These are phyloP conservation scores for Coleophoma crateriformis DNA, from an alignment of 2,329 filamentous ascomycete species.

Conservation along the genomic window DNA sequence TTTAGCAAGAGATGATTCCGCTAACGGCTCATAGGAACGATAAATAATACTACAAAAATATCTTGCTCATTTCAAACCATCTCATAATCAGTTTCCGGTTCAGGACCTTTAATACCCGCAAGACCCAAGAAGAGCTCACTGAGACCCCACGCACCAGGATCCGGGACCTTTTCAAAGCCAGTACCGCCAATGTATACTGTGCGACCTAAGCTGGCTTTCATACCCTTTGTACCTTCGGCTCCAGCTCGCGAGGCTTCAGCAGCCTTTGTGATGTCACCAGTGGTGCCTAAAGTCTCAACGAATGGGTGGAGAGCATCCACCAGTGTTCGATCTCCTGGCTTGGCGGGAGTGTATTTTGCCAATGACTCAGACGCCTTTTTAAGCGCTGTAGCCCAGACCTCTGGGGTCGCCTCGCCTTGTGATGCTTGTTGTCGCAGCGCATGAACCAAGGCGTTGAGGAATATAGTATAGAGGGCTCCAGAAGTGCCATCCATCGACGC, in stretches of 20 bases:
- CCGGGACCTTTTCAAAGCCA: conserved; percentile 67
- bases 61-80: conserved; percentile 15
- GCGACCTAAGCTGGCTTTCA: conserved; percentile 83
- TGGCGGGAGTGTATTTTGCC: conserved; percentile 80
- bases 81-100: conserved; percentile 22
- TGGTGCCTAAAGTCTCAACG: conserved; percentile 62
- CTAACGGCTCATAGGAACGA: no score
- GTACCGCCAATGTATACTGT: conserved; percentile 76
- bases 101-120: conserved; percentile 38
- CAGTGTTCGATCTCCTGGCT: conserved; percentile 82
- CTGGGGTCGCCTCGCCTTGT: conserved; percentile 31
- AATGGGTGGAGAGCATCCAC: conserved; percentile 90
- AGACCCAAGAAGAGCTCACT: conserved; percentile 78
- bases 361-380: conserved; percentile 66
- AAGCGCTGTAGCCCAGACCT: conserved; percentile 58
- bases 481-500: conserved; percentile 70
- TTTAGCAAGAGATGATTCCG: no score
- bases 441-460: conserved; percentile 63
- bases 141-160: conserved; percentile 72
- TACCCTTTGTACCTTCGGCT: conserved; percentile 80
- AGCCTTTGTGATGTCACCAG: conserved; percentile 64
- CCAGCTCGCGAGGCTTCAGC: conserved; percentile 70
- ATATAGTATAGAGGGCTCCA: conserved; percentile 73
- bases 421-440: conserved; percentile 26
- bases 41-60: no score